These are phyloP conservation scores for Eucalyptus tenuipes DNA, from an alignment of 345 rosid species.

Conservation along the genomic window DNA sequence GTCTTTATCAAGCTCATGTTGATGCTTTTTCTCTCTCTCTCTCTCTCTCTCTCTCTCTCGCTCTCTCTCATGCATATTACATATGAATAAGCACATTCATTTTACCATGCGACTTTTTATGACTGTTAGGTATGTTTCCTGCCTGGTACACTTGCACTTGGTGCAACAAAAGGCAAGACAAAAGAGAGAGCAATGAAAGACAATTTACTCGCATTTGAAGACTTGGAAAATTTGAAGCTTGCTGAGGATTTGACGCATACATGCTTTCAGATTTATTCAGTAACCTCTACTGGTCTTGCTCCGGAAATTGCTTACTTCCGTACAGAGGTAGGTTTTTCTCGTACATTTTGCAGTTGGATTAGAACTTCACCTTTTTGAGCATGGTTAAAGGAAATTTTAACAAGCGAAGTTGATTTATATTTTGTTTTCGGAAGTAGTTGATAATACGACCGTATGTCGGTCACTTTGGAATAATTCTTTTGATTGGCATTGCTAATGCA, in stretches of 20 bases:
- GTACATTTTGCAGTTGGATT: neutral
- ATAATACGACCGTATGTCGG: neutral
- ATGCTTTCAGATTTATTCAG: constrained; percentile 91
- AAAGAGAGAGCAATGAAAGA: constrained; percentile 68
- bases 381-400: neutral
- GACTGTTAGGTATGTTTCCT: constrained; percentile 75
- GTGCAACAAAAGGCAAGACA: constrained; percentile 86
- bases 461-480: neutral
- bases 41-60: too few relatives aligned
- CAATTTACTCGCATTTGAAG: constrained; percentile 77
- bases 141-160: constrained; percentile 95
- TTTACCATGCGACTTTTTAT: neutral
- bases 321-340: constrained; percentile 42
- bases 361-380: neutral
- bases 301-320: constrained; percentile 98
- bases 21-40: neutral
- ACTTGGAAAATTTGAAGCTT: constrained; percentile 85
- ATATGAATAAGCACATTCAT: neutral
- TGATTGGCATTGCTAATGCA: neutral
- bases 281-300: constrained; percentile 93
- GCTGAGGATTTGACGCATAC: constrained; percentile 89
- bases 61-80: neutral
- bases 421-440: neutral
- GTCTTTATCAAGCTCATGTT: neutral
- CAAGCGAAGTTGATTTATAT: neutral